A percentile compares a stretch with the other conserved stretches of the same genome.
These are phyloP conservation scores for Cutaneotrichosporon sp. DNA, from an alignment of 1,284 basidiomycete species.

Conservation along the genomic window DNA sequence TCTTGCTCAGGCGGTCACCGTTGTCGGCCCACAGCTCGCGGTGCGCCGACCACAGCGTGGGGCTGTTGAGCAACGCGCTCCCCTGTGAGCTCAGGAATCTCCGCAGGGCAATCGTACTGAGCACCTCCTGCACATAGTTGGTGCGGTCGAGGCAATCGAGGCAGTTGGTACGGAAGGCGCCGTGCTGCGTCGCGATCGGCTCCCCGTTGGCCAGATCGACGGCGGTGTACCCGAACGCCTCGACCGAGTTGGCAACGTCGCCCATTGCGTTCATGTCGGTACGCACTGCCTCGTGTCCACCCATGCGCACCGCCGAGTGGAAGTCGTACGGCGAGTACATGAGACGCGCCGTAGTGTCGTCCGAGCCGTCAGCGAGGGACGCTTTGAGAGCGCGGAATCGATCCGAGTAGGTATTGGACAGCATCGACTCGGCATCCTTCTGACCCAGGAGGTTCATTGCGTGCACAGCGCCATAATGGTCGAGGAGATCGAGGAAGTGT, in stretches of 20 bases:
- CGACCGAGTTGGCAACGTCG: conserved; percentile 64
- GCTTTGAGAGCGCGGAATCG: conserved; percentile 60
- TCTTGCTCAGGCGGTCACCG: conserved; percentile 78
- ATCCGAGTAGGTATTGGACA: conserved; percentile 77
- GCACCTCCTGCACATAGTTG: conserved; percentile 94
- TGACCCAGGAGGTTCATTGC: conserved; percentile 84
- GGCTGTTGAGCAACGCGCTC: conserved; percentile 33
- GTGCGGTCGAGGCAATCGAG: conserved; percentile 95
- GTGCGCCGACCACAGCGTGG: conserved; percentile 77
- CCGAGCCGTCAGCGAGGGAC: conserved; percentile 52
- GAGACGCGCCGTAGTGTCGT: conserved; percentile 30
- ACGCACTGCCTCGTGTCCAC: conserved; percentile 83
- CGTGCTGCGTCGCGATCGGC: conserved; percentile 76
- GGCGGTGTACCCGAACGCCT: conserved; percentile 81
- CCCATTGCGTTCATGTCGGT: conserved; percentile 71
- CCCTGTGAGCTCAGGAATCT: conserved; percentile 47
- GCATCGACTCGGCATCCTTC: conserved; percentile 84
- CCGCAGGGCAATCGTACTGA: conserved; percentile 73
- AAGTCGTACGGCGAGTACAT: conserved; percentile 90
- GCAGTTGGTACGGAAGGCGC: conserved; percentile 92
- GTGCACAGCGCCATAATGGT: conserved; percentile 76
- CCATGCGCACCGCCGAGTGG: conserved; percentile 75
- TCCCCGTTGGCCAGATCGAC: conserved; percentile 66
- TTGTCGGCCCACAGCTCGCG: conserved; percentile 96
- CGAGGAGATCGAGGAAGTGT: conserved; percentile 80